Conservation (phyloP, 148 eudicot species). For the Hydrangea macrophylla region DNA sequence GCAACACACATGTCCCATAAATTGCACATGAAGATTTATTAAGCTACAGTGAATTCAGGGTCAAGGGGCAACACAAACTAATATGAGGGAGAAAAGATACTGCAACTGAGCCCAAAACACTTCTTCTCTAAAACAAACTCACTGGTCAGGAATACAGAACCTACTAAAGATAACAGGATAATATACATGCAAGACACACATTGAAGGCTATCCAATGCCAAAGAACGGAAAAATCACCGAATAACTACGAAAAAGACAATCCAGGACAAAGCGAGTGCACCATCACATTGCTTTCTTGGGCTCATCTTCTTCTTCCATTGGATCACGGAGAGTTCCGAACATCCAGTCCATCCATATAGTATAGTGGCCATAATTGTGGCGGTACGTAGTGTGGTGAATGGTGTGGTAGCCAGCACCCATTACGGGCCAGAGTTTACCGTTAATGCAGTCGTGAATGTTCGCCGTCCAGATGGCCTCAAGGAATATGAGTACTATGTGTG, state of each 20-base stretch:
- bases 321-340: constrained; percentile 80
- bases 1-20: too few relatives aligned
- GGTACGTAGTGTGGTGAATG: constrained; percentile 86
- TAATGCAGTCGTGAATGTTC: constrained; percentile 85
- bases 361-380: constrained; percentile 89
- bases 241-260: not conserved
- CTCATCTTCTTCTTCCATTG: constrained; percentile 47
- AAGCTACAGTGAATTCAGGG: too few relatives aligned
- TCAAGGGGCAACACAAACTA: not conserved
- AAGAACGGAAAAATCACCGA: not conserved
- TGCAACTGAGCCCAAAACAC: not conserved
- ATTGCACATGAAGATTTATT: too few relatives aligned
- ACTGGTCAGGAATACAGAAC: not conserved
- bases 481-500: constrained; percentile 58
- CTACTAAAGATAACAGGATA: not conserved
- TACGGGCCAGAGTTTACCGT: constrained; percentile 82
- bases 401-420: constrained; percentile 99
- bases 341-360: constrained; percentile 95
- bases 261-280: not conserved
- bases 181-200: constrained; percentile 6
- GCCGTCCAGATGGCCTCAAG: constrained; percentile 85
- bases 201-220: not conserved
- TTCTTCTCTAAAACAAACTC: constrained; percentile 2
- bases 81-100: not conserved
- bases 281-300: constrained; percentile 39